A percentile compares a stretch with the other conserved stretches of the same genome.
These are phyloP conservation scores for Cornus kousa DNA, from an alignment of 148 eudicot genomes.

Conservation along the genomic window DNA sequence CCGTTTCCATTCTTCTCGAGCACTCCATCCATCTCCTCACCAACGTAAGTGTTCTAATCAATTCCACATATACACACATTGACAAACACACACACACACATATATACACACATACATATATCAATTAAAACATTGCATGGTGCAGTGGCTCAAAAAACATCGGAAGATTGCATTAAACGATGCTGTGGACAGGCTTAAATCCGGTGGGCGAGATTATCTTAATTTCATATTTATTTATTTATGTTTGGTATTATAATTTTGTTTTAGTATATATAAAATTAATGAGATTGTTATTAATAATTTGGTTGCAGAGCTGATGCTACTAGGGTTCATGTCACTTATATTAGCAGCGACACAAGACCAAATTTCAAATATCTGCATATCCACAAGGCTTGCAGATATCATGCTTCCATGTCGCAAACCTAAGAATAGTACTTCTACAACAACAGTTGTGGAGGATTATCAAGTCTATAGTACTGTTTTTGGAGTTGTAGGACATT, in stretches of 20 bases:
- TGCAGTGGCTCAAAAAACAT: constrained; percentile 32
- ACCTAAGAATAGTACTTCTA: not conserved
- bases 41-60: not conserved
- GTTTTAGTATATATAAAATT: too few relatives aligned
- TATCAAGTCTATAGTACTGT: constrained; percentile 5
- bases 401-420: constrained; percentile 39
- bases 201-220: constrained; percentile 4
- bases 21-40: constrained; percentile 11
- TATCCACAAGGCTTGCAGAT: constrained; percentile 29
- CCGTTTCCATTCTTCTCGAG: constrained; percentile 7
- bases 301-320: constrained; percentile 32
- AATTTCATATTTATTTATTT: too few relatives aligned
- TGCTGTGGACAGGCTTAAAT: constrained; percentile 29
- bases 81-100: too few relatives aligned
- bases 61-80: not conserved
- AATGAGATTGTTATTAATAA: not conserved
- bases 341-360: constrained; percentile 29
- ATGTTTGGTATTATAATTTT: not conserved
- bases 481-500: not conserved
- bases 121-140: not conserved
- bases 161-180: constrained; percentile 22
- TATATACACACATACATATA: too few relatives aligned
- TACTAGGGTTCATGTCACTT: constrained; percentile 38
- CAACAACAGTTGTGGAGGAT: not conserved
- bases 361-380: constrained; percentile 29